A percentile compares a stretch with the other conserved stretches of the same genome.
These are phyloP conservation scores for Eutrema japonicum DNA, from an alignment of 345 rosid species.

Conservation along the genomic window DNA sequence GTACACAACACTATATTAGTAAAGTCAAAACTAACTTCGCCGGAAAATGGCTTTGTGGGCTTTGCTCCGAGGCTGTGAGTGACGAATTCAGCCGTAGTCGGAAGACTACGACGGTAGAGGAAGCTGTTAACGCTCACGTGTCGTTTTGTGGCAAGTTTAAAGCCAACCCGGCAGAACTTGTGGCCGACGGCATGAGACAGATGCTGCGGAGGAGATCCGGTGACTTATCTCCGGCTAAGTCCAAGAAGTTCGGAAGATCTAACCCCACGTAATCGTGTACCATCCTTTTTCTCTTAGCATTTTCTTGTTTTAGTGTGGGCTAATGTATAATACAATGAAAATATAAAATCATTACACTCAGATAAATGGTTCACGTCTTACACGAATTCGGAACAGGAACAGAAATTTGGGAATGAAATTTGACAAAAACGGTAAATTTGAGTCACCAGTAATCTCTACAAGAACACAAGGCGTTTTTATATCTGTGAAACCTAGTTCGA, in stretches of 20 bases:
- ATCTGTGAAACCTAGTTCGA: conserved; percentile 37
- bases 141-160: conserved; percentile 90
- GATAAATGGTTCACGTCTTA: too few relatives aligned
- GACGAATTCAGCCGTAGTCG: conserved; percentile 69
- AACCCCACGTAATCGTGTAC: conserved; percentile 54
- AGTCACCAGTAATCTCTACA: conserved; percentile 9
- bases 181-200: conserved; percentile 96
- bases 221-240: conserved; percentile 52
- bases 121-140: conserved; percentile 90
- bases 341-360: neutral
- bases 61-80: conserved; percentile 90
- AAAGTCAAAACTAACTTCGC: conserved; percentile 76
- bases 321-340: conserved; percentile 33
- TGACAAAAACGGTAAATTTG: neutral
- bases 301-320: neutral
- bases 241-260: conserved; percentile 76
- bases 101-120: conserved; percentile 57
- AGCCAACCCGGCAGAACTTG: conserved; percentile 81
- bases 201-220: conserved; percentile 89
- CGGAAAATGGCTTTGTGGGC: conserved; percentile 95
- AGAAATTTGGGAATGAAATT: too few relatives aligned
- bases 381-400: too few relatives aligned
- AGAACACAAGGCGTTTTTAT: conserved; percentile 35
- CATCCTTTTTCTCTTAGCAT: neutral
- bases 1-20: conserved; percentile 78